Base-by-base conservation (phyloP, 192 early-diverging fungal species). In the Tieghemiomyces parasiticus region DNA sequence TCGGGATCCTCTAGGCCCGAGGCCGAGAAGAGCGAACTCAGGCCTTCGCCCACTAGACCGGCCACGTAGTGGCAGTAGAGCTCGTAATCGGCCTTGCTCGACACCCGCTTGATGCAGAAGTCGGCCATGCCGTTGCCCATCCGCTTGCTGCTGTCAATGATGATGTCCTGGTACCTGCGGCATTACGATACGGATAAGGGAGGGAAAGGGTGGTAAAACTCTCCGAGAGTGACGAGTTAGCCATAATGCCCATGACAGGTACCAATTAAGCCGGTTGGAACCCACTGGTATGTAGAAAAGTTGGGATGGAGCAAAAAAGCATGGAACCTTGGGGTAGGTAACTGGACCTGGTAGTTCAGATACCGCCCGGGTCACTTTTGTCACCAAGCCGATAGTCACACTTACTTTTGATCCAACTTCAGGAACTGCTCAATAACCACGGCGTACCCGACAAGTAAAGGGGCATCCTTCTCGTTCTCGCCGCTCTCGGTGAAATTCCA, bases 121-220 rank as follows among this genome's bases (percentile, higher is more conserved):
- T 92, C 86, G 42, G 92, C 87, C 95, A 99, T 97, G 0, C 96
- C 96, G 24, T 86, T 67, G 22, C 92, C 96, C 96, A 99, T 97
- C 31, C 80, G 69, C 54, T 85, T 78, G 33, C 89, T 82, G 61
- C 94, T 97, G 58, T 99, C 91, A 0, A 81, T 84, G 70, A 99
- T 95, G 29, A 94, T 81, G 13, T 67, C 63, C 72, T 89, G 89
- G 78, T 84, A 97, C 35, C 81, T 84, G 25, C 61, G 71, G n/a
- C 42, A 60, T 48, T n/a, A n/a, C n/a, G n/a, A n/a, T n/a, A n/a
- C n/a, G n/a, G n/a, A n/a, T n/a, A n/a, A n/a, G n/a, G 8, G n/a
- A 38, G 12, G 38, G 35, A 47, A 45, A 61, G 58, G 45, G 1
- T 26, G 34, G 29, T 35, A 29, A 35, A 52, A 60, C 52, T 63